phyloP scores from a whole-genome alignment of 1,139 yeast genomes.

The Saccharomyces hybrid region DNA sequence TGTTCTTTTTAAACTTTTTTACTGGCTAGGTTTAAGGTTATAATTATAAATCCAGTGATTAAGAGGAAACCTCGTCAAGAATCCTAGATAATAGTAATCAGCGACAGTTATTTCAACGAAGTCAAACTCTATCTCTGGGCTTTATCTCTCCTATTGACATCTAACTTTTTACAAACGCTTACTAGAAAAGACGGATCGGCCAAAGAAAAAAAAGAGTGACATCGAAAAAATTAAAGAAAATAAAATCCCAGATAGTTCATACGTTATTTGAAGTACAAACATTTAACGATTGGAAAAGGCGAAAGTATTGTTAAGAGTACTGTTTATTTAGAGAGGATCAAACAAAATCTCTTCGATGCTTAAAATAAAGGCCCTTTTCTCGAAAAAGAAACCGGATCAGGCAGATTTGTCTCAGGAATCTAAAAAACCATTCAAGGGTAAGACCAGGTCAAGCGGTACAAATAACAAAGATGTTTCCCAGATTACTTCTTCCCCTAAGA shows the following conservation, averaged over 20 bases:
- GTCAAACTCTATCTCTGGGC: background rate
- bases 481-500: background rate
- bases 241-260: background rate
- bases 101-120: background rate
- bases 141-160: background rate
- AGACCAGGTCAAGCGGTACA: background rate
- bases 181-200: background rate
- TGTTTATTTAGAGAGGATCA: background rate
- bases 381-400: slow-evolving; percentile 2
- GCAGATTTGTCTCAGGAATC: background rate
- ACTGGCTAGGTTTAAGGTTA: background rate
- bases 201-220: background rate
- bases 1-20: background rate
- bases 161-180: background rate
- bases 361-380: slow-evolving; percentile 31
- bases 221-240: background rate
- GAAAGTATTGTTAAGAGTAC: background rate
- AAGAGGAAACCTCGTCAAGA: background rate
- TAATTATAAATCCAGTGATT: background rate
- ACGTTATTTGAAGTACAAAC: background rate
- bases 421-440: background rate
- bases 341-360: slow-evolving; percentile 23
- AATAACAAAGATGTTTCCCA: background rate
- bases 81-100: background rate
- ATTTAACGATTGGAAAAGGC: background rate